phyloP scores from a whole-genome alignment of 495 filamentous ascomycete species.

The Poronia punctata region DNA sequence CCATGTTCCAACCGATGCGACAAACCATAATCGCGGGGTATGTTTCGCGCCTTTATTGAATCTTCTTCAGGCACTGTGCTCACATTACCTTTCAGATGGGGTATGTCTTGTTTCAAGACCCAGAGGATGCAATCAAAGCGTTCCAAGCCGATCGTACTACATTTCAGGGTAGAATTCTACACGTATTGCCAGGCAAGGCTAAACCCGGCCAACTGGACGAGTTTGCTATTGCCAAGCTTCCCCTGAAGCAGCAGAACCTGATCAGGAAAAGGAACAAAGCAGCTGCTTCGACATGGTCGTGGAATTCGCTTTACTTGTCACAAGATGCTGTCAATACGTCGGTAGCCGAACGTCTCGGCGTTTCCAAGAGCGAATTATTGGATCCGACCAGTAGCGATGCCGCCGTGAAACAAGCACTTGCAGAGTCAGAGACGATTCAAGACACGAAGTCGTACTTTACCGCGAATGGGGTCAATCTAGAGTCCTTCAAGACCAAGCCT shows the following conservation, averaged over 20 bases:
- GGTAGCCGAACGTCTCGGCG: constrained; percentile 74
- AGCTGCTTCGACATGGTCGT: constrained; percentile 73
- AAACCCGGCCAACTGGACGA: constrained; percentile 85
- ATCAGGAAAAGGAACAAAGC: constrained; percentile 77
- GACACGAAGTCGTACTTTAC: constrained; percentile 90
- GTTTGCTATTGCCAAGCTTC: constrained; percentile 76
- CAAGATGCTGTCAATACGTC: constrained; percentile 94
- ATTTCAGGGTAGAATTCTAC: constrained; percentile 86
- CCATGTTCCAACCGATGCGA: constrained; percentile 22
- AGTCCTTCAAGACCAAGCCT: constrained; percentile 76
- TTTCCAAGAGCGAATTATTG: constrained; percentile 82
- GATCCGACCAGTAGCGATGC: constrained; percentile 92
- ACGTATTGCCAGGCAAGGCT: constrained; percentile 73
- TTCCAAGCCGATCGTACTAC: constrained; percentile 69
- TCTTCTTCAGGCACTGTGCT: constrained; percentile 2
- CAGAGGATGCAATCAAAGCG: constrained; percentile 67
- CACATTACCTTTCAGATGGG: constrained; percentile 45
- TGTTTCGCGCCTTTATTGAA: neutral
- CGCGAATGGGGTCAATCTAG: constrained; percentile 78
- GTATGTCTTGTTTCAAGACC: constrained; percentile 67
- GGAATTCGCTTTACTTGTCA: constrained; percentile 98
- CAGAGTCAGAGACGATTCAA: constrained; percentile 92
- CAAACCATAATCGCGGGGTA: constrained; percentile 21
- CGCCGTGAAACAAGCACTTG: constrained; percentile 91
- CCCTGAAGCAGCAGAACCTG: constrained; percentile 87